Conservation (phyloP, 768 basidiomycete genomes). For the Calocera cornea region DNA sequence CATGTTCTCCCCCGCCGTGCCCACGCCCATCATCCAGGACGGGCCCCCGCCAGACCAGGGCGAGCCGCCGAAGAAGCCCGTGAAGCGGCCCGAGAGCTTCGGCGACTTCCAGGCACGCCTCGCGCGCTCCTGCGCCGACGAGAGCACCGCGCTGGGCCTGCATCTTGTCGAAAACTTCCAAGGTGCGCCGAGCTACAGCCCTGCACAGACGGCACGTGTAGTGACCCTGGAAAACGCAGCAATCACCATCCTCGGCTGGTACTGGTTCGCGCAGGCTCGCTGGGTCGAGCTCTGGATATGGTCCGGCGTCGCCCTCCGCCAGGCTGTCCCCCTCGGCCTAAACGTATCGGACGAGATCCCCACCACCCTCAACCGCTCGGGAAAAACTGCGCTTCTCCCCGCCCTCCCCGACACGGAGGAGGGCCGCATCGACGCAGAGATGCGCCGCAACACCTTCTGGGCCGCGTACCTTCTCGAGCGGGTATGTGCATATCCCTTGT, state of each 20-base stretch:
- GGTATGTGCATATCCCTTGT: not conserved
- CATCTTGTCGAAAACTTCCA: constrained; percentile 36
- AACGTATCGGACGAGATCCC: constrained; percentile 42
- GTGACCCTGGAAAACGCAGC: constrained; percentile 28
- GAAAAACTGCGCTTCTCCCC: constrained; percentile 40
- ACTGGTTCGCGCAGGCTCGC: constrained; percentile 63
- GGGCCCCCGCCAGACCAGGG: constrained; percentile 40
- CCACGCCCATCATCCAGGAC: constrained; percentile 33
- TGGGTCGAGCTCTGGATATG: constrained; percentile 69
- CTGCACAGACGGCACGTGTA: not conserved
- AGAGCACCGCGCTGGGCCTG: constrained; percentile 42
- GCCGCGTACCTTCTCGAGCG: constrained; percentile 52
- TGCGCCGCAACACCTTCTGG: constrained; percentile 60
- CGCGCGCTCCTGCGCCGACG: constrained; percentile 23
- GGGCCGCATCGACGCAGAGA: constrained; percentile 52
- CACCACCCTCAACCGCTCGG: constrained; percentile 49
- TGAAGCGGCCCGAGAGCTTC: constrained; percentile 33
- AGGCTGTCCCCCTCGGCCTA: constrained; percentile 52
- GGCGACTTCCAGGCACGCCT: not conserved
- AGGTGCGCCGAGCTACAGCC: not conserved
- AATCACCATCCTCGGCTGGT: constrained; percentile 51
- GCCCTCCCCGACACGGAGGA: constrained; percentile 43
- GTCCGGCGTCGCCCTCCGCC: constrained; percentile 43
- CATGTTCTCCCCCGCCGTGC: constrained; percentile 48
- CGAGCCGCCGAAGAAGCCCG: constrained; percentile 34